Conservation (phyloP, 2,329 filamentous ascomycete species). For the Hymenoscyphus fraxineus region DNA sequence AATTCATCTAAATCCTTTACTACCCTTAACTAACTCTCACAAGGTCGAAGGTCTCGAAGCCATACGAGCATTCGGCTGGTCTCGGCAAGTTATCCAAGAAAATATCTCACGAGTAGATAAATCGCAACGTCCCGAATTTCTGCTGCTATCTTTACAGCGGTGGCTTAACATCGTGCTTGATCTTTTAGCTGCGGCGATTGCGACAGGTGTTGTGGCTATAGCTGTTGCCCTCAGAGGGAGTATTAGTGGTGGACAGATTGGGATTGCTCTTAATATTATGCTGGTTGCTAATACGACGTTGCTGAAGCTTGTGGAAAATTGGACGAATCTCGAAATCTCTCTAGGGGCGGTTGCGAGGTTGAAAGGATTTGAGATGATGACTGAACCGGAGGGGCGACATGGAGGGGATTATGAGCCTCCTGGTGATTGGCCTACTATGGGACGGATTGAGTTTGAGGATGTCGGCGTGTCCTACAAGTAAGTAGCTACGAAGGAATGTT, state of each 20-base stretch:
- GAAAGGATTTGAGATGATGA: constrained; percentile 46
- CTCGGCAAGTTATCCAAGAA: constrained; percentile 40
- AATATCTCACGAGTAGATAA: constrained; percentile 47
- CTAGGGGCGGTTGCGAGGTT: constrained; percentile 55
- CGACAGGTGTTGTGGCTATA: constrained; percentile 19
- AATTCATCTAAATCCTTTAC: too few relatives aligned
- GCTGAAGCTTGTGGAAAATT: constrained; percentile 38
- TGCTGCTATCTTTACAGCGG: constrained; percentile 44
- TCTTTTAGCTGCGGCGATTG: constrained; percentile 17
- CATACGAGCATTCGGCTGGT: constrained; percentile 54
- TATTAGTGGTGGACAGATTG: constrained; percentile 24
- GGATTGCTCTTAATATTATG: constrained; percentile 29
- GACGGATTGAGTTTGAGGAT: constrained; percentile 34
- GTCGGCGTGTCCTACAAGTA: constrained; percentile 33
- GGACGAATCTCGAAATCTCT: constrained; percentile 55
- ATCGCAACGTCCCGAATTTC: constrained; percentile 54
- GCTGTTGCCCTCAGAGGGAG: constrained; percentile 16
- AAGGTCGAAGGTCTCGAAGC: constrained; percentile 47
- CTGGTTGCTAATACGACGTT: constrained; percentile 24
- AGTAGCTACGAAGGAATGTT: constrained; percentile 41
- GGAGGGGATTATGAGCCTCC: constrained; percentile 9
- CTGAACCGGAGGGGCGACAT: constrained; percentile 34
- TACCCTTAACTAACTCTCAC: too few relatives aligned
- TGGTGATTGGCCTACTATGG: constrained; percentile 35
- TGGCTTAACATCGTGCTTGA: constrained; percentile 51